Base-by-base conservation (phyloP, 1,284 basidiomycete genomes). In the Waitea zeae region DNA sequence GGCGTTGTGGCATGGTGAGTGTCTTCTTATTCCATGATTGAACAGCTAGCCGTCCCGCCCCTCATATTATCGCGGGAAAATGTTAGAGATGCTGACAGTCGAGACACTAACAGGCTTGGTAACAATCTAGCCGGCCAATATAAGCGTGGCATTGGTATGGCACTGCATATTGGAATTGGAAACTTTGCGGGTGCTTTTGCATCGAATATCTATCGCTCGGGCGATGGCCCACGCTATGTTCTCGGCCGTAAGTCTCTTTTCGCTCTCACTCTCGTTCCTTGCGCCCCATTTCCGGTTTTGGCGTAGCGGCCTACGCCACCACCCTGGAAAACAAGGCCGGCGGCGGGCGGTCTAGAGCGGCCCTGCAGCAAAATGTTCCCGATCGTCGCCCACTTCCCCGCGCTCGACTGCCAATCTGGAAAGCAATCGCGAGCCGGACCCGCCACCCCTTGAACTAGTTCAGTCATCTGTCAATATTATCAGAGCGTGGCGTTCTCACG, bases 51-150 rank as follows among this genome's bases (percentile, higher is more conserved):
- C 30, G 9, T 27, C n/a, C 6, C 9, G 15, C n/a, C 9, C 9
- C 28, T 17, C 13, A 12, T 17, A 12, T n/a, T 3, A 20, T 24
- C 13, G 28, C n/a, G n/a, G n/a, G n/a, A n/a, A n/a, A n/a, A n/a
- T n/a, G n/a, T 7, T 26, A n/a, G 9, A 26, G n/a, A 9, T n/a
- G 9, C 24, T n/a, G 9, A 26, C n/a, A n/a, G 9, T 26, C n/a
- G 24, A 9, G 9, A 26, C 7, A 26, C 24, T 6, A 5, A 9
- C 34, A 64, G 68, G 70, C 48, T 70, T 2, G 64, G 69, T 3
- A 73, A 71, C 46, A 77, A 76, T 42, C 53, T 73, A 2, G 48
- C 59, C 13, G 74, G 74, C 0, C 71, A 75, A 42, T 74, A 72
- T 44, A 78, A 77, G 49, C 69, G 74, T 6, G 72, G 66, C 2